These are phyloP conservation scores for Cercospora beticola DNA, from an alignment of 2,329 filamentous ascomycete species.

Conservation along the genomic window DNA sequence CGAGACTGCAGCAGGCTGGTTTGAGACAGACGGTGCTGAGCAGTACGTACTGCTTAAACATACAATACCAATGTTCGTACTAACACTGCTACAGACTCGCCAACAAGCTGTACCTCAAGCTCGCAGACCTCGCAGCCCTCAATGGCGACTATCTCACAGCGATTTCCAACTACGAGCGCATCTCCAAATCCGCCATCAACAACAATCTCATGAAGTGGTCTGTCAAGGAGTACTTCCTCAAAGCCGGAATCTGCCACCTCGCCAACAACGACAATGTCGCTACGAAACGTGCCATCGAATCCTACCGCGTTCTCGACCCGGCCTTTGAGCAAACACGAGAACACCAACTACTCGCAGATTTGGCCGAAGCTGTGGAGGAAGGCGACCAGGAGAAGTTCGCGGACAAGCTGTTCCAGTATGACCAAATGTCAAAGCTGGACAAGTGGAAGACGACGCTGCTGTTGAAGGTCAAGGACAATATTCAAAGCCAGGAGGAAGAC, in stretches of 20 bases:
- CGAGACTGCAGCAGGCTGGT: conserved; percentile 84
- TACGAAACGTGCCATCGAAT: conserved; percentile 74
- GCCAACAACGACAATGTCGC: conserved; percentile 74
- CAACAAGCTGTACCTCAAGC: conserved; percentile 92
- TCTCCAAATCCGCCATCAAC: conserved; percentile 70
- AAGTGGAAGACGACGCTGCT: conserved; percentile 94
- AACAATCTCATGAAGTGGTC: conserved; percentile 93
- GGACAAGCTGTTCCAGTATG: conserved; percentile 83
- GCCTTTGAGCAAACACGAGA: conserved; percentile 77
- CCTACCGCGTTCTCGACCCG: conserved; percentile 76
- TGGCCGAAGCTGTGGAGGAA: conserved; percentile 71
- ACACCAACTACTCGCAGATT: conserved; percentile 74
- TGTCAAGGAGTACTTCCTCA: conserved; percentile 94
- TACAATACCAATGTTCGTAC: background rate
- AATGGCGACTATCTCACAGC: conserved; percentile 82
- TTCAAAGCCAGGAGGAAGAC: conserved; percentile 69
- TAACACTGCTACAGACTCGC: conserved; percentile 61
- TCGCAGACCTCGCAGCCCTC: conserved; percentile 80
- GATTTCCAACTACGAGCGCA: conserved; percentile 78
- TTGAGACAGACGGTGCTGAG: conserved; percentile 79
- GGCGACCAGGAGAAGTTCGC: conserved; percentile 80
- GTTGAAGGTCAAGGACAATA: conserved; percentile 77
- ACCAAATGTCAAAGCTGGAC: conserved; percentile 89
- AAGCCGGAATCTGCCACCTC: conserved; percentile 88
- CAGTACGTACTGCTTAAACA: conserved; percentile 59